These are phyloP conservation scores for Saccharum hybrid DNA, from an alignment of 202 grass and related monocot genomes.

Conservation along the genomic window DNA sequence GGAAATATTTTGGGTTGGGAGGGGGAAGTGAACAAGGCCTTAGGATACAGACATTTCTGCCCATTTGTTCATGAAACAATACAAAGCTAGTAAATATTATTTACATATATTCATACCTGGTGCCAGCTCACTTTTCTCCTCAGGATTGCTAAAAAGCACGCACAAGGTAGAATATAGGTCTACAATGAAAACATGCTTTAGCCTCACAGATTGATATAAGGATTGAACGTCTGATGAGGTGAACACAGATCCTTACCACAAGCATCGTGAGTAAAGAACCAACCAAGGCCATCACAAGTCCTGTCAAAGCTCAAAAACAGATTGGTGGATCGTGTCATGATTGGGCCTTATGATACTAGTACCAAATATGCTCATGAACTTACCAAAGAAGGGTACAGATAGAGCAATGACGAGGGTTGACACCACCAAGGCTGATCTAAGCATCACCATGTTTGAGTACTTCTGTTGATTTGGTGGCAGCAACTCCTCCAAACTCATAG, in stretches of 20 bases:
- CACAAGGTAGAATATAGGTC: slow-evolving; percentile 83
- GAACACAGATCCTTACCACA: slow-evolving; percentile 62
- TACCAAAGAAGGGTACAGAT: slow-evolving; percentile 89
- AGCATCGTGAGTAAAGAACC: slow-evolving; percentile 93
- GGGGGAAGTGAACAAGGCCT: no score
- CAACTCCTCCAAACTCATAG: slow-evolving; percentile 92
- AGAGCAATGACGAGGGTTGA: slow-evolving; percentile 77
- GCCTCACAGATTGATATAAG: background rate
- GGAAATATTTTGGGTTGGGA: no score
- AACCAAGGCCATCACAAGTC: slow-evolving; percentile 88
- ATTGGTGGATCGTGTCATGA: background rate
- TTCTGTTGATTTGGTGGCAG: slow-evolving; percentile 68
- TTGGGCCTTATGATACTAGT: slow-evolving; percentile 3
- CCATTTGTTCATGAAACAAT: background rate
- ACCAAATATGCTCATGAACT: slow-evolving; percentile 31
- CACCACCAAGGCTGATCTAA: slow-evolving; percentile 69
- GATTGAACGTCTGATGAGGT: background rate
- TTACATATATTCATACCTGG: slow-evolving; percentile 57
- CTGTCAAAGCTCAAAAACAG: slow-evolving; percentile 47
- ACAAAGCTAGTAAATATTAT: background rate
- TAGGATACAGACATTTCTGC: slow-evolving; percentile 5
- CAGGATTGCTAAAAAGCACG: slow-evolving; percentile 82
- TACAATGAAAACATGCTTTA: slow-evolving; percentile 44
- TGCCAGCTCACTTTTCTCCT: slow-evolving; percentile 64
- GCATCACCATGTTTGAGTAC: slow-evolving; percentile 68